Evolutionary conservation across 192 early-diverging fungal species (phyloP).

Genomic region (Diversispora eburnea): DNA sequence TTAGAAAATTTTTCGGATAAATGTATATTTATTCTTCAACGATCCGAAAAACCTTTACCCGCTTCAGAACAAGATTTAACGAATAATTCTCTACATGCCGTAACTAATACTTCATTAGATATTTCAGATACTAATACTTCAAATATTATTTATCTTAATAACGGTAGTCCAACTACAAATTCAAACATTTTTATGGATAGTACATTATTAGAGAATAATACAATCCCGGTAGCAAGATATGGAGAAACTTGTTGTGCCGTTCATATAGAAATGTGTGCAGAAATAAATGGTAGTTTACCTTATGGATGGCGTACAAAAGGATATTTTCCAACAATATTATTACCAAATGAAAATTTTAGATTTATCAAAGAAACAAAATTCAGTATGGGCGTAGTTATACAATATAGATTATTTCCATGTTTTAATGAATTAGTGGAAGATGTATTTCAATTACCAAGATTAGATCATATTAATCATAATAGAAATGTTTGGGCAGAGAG

Average conservation of each 20-base stretch:
- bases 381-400: background rate
- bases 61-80: background rate
- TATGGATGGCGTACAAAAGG: constrained; percentile 9
- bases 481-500: background rate
- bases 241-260: background rate
- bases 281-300: background rate
- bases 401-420: constrained; percentile 7
- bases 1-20: background rate
- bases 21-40: background rate
- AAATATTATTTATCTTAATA: background rate
- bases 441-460: background rate
- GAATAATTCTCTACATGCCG: background rate
- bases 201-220: background rate
- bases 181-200: too few species aligned
- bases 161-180: too few species aligned
- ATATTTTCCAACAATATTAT: constrained; percentile 7
- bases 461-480: background rate
- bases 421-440: background rate
- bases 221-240: background rate
- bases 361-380: constrained; percentile 16
- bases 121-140: background rate
- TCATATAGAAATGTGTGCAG: background rate
- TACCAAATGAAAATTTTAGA: background rate
- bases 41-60: background rate
- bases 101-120: background rate